These are phyloP conservation scores for Phlebiopsis gigantea DNA, from an alignment of 768 basidiomycete species.

Conservation along the genomic window DNA sequence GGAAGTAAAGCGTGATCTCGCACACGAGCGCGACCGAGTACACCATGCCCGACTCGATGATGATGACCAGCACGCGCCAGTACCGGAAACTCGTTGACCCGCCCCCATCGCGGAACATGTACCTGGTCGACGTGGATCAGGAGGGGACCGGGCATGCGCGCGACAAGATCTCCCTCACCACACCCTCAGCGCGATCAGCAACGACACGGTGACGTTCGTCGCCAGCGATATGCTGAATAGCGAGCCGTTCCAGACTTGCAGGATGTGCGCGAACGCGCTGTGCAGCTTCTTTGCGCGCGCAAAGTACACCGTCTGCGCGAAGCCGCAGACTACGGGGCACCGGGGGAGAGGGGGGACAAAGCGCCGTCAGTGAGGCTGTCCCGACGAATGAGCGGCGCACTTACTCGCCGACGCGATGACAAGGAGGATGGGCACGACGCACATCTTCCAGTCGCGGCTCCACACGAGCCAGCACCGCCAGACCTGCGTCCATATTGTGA, in stretches of 20 bases:
- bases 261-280: slow-evolving; percentile 28
- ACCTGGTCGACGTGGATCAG: slow-evolving; percentile 11
- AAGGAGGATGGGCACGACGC: slow-evolving; percentile 24
- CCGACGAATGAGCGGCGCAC: not conserved
- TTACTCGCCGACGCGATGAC: slow-evolving; percentile 27
- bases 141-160: not conserved
- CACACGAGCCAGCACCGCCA: slow-evolving; percentile 32
- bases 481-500: slow-evolving; percentile 15
- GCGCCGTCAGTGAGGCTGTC: not conserved
- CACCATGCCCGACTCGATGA: slow-evolving; percentile 27
- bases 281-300: slow-evolving; percentile 23
- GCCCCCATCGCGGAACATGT: slow-evolving; percentile 19
- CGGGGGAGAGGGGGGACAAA: not conserved
- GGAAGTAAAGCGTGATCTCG: slow-evolving; percentile 30
- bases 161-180: slow-evolving; percentile 21
- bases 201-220: slow-evolving; percentile 29
- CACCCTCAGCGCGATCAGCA: slow-evolving; percentile 28
- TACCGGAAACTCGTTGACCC: slow-evolving; percentile 19
- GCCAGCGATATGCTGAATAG: slow-evolving; percentile 29
- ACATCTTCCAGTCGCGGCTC: slow-evolving; percentile 27
- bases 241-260: slow-evolving; percentile 31
- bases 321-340: slow-evolving; percentile 24
- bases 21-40: slow-evolving; percentile 30
- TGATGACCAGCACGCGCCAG: slow-evolving; percentile 24
- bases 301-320: slow-evolving; percentile 27